These are phyloP conservation scores for Microstegium vimineum DNA, from an alignment of 176 grass and related monocot genomes.

Conservation along the genomic window DNA sequence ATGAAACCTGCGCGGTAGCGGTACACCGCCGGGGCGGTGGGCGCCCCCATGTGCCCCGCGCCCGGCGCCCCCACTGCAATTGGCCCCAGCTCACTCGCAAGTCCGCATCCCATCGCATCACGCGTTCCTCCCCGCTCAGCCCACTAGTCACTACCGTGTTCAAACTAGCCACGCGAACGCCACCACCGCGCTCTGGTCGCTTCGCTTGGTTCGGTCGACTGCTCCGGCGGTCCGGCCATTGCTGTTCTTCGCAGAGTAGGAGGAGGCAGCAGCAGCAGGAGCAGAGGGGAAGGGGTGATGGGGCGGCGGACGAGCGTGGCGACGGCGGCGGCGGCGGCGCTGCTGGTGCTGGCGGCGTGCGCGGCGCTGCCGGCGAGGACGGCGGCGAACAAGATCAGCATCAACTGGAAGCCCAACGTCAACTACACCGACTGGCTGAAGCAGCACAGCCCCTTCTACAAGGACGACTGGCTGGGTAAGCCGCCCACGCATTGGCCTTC, in stretches of 20 bases:
- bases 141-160: too few relatives aligned
- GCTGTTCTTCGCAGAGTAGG: too few relatives aligned
- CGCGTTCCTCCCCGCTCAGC: too few relatives aligned
- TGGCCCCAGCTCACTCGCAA: background rate
- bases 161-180: background rate
- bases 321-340: conserved; percentile 7
- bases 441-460: conserved; percentile 83
- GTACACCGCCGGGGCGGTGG: conserved; percentile 10
- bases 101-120: background rate
- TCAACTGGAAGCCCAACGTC: conserved; percentile 66
- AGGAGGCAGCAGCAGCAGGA: background rate
- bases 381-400: conserved; percentile 59
- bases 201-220: background rate
- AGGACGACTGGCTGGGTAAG: conserved; percentile 93
- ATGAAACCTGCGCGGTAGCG: background rate
- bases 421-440: conserved; percentile 85
- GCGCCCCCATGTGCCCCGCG: conserved; percentile 7
- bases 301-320: background rate
- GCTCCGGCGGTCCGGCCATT: background rate
- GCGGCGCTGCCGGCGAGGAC: conserved; percentile 25
- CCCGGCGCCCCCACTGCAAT: background rate
- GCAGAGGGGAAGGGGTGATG: background rate
- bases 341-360: conserved; percentile 35
- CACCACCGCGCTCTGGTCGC: background rate
- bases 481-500: background rate